phyloP scores from a whole-genome alignment of 768 basidiomycete species.

The Phylloporus arenicola region DNA sequence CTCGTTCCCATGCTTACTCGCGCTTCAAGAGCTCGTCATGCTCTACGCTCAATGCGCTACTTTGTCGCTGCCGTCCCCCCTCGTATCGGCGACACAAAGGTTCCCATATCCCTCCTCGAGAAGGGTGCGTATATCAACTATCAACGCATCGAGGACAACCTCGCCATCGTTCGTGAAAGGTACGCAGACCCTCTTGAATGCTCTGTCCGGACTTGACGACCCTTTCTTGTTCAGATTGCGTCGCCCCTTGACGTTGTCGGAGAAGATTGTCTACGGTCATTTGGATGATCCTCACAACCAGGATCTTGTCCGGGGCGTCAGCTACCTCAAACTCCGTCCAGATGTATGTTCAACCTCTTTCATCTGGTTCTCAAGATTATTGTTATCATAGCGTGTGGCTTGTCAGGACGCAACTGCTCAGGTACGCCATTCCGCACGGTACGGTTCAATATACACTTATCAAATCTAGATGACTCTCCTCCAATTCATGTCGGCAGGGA shows the following conservation, averaged over 20 bases:
- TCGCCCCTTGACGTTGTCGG: conserved; percentile 87
- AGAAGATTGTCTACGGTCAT: conserved; percentile 98
- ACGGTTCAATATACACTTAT: conserved; percentile 18
- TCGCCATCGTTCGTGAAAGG: conserved; percentile 82
- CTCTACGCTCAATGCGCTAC: conserved; percentile 48
- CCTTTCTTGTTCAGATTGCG: conserved; percentile 51
- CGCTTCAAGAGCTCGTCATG: conserved; percentile 49
- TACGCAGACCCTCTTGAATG: conserved; percentile 40
- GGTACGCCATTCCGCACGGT: conserved; percentile 35
- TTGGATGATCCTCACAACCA: conserved; percentile 90
- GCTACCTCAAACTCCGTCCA: conserved; percentile 95
- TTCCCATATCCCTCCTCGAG: conserved; percentile 83
- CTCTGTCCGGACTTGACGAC: background rate
- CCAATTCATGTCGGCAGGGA: conserved; percentile 99
- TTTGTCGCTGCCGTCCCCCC: conserved; percentile 59
- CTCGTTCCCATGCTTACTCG: conserved; percentile 51
- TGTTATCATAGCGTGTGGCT: conserved; percentile 60
- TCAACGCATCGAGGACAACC: conserved; percentile 97
- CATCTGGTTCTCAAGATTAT: background rate
- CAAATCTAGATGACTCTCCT: conserved; percentile 88
- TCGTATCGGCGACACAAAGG: conserved; percentile 85
- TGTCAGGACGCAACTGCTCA: conserved; percentile 91
- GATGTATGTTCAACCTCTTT: conserved; percentile 59
- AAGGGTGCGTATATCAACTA: conserved; percentile 86
- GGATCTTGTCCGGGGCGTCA: conserved; percentile 85